A percentile compares a stretch with the other conserved stretches of the same genome.
These are phyloP conservation scores for Logfia minima DNA, from an alignment of 129 eudicot species.

Conservation along the genomic window DNA sequence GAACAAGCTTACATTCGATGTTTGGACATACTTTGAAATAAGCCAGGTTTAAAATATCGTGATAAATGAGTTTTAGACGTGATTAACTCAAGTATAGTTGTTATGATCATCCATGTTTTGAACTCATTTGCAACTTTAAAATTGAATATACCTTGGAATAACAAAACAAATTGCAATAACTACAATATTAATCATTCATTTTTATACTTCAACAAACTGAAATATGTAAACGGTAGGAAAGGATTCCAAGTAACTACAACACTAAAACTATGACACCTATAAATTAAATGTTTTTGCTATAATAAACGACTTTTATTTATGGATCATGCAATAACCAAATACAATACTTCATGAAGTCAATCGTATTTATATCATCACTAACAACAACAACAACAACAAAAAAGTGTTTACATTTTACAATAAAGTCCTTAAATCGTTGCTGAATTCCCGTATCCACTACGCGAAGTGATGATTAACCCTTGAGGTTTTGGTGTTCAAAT, in stretches of 20 bases:
- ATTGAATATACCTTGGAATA: too few species aligned
- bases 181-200: too few species aligned
- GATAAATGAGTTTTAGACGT: background rate
- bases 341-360: background rate
- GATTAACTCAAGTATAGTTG: background rate
- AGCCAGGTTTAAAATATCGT: background rate
- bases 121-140: too few species aligned
- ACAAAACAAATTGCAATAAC: too few species aligned
- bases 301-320: background rate
- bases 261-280: background rate
- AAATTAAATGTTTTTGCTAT: background rate
- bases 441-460: slow-evolving; percentile 32
- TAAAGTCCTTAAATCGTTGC: slow-evolving; percentile 28
- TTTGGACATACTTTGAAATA: background rate
- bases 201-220: too few species aligned
- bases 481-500: slow-evolving; percentile 22
- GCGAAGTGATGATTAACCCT: slow-evolving; percentile 25
- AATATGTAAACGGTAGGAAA: too few species aligned
- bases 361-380: background rate
- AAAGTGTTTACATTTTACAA: background rate
- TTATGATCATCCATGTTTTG: too few species aligned
- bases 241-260: background rate
- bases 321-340: too few species aligned
- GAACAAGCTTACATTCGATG: background rate
- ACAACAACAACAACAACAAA: too few species aligned